Conservation (phyloP, 2,329 filamentous ascomycete species). For the Aurifilum marmelostoma region DNA sequence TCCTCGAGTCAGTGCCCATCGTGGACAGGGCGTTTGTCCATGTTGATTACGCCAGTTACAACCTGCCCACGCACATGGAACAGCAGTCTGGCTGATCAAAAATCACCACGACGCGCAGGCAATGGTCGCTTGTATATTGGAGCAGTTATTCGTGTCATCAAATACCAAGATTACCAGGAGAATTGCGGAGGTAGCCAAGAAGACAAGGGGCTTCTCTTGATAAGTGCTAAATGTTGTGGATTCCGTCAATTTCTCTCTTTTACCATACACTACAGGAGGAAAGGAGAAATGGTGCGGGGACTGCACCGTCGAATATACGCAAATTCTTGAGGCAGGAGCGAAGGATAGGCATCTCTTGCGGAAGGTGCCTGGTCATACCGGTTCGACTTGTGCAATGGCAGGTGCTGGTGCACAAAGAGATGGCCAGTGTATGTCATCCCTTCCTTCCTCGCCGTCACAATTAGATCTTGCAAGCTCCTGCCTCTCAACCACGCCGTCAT, state of each 20-base stretch:
- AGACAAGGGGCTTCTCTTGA: background rate
- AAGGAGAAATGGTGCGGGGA: background rate
- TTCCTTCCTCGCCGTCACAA: slow-evolving; percentile 2
- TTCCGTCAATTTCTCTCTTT: background rate
- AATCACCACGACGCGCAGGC: background rate
- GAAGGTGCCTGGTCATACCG: background rate
- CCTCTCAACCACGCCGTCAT: background rate
- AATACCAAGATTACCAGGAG: background rate
- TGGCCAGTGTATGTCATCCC: background rate
- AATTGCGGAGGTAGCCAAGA: background rate
- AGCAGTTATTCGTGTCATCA: slow-evolving; percentile 18
- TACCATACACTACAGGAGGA: background rate
- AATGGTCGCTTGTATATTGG: background rate
- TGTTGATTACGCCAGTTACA: slow-evolving; percentile 65
- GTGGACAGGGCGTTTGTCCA: slow-evolving; percentile 75
- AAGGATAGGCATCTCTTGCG: background rate
- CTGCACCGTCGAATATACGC: background rate
- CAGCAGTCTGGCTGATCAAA: slow-evolving; percentile 39
- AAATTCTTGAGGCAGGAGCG: background rate
- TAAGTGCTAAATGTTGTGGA: background rate
- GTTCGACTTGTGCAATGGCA: background rate
- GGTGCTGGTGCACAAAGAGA: background rate
- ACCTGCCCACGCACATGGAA: slow-evolving; percentile 62
- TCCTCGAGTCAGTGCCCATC: slow-evolving; percentile 80
- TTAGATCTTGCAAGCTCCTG: background rate